These are phyloP conservation scores for Tolypocladium capitatum DNA, from an alignment of 2,329 filamentous ascomycete species.

Conservation along the genomic window DNA sequence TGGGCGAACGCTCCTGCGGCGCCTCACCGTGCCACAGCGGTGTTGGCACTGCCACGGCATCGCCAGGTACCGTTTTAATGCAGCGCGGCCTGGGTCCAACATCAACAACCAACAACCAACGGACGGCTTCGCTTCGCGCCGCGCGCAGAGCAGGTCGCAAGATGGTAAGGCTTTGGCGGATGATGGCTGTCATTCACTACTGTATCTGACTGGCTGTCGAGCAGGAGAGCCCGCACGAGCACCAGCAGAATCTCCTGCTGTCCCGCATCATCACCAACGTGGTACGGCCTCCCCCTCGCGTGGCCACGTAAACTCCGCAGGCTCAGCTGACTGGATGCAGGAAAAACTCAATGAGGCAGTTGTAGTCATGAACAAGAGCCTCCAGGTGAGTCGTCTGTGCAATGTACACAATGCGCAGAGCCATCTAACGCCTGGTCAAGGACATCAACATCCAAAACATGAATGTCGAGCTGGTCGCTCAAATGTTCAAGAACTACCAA, in stretches of 20 bases:
- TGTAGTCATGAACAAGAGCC: conserved; percentile 79
- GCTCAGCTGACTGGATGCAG: conserved; percentile 28
- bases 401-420: neutral
- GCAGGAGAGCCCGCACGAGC: conserved; percentile 90
- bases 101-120: neutral
- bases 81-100: neutral
- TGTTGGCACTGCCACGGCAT: conserved; percentile 2
- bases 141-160: neutral
- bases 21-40: conserved; percentile 15
- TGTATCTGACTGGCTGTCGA: neutral
- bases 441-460: conserved; percentile 98
- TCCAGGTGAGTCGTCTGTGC: conserved; percentile 46
- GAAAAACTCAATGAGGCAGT: conserved; percentile 96
- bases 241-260: conserved; percentile 87
- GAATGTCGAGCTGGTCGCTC: conserved; percentile 93
- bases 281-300: conserved; percentile 41
- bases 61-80: neutral
- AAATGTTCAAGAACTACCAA: conserved; percentile 99
- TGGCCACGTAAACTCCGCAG: neutral
- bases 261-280: conserved; percentile 96
- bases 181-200: neutral
- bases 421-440: conserved; percentile 26
- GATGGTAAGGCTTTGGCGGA: neutral
- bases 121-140: neutral
- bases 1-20: conserved; percentile 18